Evolutionary conservation across 2,329 filamentous ascomycete species (phyloP).

Genomic region (Botryosphaeria agaves): DNA sequence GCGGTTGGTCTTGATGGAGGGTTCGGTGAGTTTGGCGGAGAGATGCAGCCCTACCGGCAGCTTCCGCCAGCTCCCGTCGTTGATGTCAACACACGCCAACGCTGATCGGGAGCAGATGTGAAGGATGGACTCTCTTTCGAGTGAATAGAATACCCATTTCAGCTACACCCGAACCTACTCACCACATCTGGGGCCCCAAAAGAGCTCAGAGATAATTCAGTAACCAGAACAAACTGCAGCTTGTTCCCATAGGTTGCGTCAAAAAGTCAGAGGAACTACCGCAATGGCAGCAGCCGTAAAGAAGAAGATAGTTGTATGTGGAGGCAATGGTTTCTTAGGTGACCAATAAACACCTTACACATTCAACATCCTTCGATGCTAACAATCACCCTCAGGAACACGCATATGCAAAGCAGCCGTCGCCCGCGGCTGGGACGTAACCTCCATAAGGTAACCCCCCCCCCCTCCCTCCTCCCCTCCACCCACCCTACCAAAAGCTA

Average conservation of each 20-base stretch:
- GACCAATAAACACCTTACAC: conserved; percentile 3
- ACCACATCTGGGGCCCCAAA: too few species aligned
- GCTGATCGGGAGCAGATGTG: background rate
- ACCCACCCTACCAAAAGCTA: background rate
- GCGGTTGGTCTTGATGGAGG: too few species aligned
- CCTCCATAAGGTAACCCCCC: conserved; percentile 59
- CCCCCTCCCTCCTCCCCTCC: background rate
- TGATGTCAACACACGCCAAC: background rate
- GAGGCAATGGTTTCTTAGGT: conserved; percentile 85
- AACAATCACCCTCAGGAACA: conserved; percentile 27
- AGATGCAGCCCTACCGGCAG: background rate
- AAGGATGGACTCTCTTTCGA: too few species aligned
- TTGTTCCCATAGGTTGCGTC: too few species aligned
- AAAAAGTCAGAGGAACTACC: conserved; percentile 1
- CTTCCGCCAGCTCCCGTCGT: background rate
- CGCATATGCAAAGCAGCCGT: conserved; percentile 86
- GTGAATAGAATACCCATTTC: too few species aligned
- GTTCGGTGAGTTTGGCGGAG: too few species aligned
- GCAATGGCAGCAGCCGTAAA: conserved; percentile 37
- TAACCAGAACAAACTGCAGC: too few species aligned
- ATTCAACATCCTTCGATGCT: background rate
- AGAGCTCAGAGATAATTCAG: conserved; percentile 1
- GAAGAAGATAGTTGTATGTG: conserved; percentile 78
- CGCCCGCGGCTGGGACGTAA: conserved; percentile 76
- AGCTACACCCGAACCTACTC: too few species aligned